Evolutionary conservation across 2,329 filamentous ascomycete species (phyloP), one percentile per base, ranked within the genome.

Genomic region (Geosmithia flava): DNA sequence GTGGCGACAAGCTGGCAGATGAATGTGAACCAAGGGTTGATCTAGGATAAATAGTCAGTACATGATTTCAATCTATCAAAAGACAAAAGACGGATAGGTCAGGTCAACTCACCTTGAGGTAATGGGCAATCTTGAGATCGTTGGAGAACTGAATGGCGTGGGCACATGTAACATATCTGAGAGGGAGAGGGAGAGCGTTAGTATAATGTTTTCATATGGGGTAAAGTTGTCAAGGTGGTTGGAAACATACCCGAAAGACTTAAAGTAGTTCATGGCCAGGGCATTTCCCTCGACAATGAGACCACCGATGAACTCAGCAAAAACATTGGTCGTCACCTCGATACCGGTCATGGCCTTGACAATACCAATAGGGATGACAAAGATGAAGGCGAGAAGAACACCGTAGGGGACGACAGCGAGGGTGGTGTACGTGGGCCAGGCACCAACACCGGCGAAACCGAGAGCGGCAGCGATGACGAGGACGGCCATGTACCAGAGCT

Each of bases 101-200:
- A 16, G 13, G 33, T 7, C 6, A 37, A 13, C 33, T 7, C 8
- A 23, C 59, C 55, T 75, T 75, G 56, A 74, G 1, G 63, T 75
- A 74, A 49, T 73, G 71, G 1, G 65, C 72, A 37, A 75, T 58
- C 56, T 75, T 75, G 64, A 74, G 64, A 52, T 75, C 72, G 52
- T 68, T 64, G 1, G 64, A 61, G 49, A 73, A 73, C 49, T 63
- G 66, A 4, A 71, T 56, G 0, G 64, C 67, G 48, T 71, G 62
- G 1, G 58, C 56, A 15, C 59, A 61, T 0, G 63, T 60, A 10
- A 65, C 56, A 49, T 59, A 65, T 40, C 58, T 65, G 33, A 62
- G 68, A 1, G 30, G 3, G 11, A 13, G 23, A 27, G 23, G 8
- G 23, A 37, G 42, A 20, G 41, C 17, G 33, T 37, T 13, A 37